Evolutionary conservation across 2,329 filamentous ascomycete genomes (phyloP), one percentile per base, ranked within the genome.

Genomic region (Aspergillus proliferans): DNA sequence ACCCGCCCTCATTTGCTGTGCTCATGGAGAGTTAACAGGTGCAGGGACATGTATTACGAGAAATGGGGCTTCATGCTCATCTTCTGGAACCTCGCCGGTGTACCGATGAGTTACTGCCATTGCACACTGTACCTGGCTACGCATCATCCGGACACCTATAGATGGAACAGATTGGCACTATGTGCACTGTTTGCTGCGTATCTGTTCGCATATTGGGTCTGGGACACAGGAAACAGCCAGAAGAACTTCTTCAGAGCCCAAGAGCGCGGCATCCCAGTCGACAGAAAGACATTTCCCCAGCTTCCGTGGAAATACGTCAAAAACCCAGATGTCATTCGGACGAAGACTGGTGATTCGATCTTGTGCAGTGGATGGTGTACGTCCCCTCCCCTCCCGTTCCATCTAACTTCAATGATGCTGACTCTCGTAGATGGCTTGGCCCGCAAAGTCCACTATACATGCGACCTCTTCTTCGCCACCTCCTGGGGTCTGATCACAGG

Each of bases 31-130:
- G n/a, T 14, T 41, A 24, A 48, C 14, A 2, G 12, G 14, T 15
- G 51, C 18, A 61, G 57, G 86, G 90, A 95, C 63, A 95, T 95
- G 85, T 95, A 93, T 75, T 91, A 88, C 62, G 90, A 95, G 76
- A 95, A 95, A 73, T 89, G 87, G 79, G 90, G 90, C 34, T 95
- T 95, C 75, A 94, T 95, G 89, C 81, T 95, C 58, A 94, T 93
- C 67, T 95, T 95, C 81, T 95, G 90, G 90, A 95, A 95, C 71
- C 77, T 95, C 65, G 89, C 90, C 34, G 90, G 90, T 54, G 90
- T 95, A 10, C 90, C 90, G 5, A 79, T 95, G 48, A 88, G 83
- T 26, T 95, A 95, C 77, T 94, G 89, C 73, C 90, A 95, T 76
- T 93, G 87, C 78, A 91, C 87, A 34, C 80, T 95, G 58, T 95